Conservation (phyloP, 306 rosid species). For the Fragaria vesca region DNA sequence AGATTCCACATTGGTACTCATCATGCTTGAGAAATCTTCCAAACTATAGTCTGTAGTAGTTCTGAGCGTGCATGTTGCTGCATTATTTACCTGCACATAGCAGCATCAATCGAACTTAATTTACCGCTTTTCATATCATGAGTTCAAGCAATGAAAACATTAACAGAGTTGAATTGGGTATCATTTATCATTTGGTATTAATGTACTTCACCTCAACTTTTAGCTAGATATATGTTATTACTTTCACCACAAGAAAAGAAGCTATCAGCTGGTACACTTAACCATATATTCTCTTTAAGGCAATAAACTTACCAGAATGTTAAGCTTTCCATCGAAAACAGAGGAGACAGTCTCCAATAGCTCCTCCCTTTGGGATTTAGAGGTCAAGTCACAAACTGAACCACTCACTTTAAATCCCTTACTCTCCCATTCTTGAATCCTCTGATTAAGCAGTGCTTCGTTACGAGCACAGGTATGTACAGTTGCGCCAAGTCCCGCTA, state of each 20-base stretch:
- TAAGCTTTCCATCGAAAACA: slow-evolving; percentile 41
- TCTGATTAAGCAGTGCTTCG: slow-evolving; percentile 25
- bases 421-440: slow-evolving; percentile 37
- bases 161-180: no score
- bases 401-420: slow-evolving; percentile 46
- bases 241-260: neutral
- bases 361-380: slow-evolving; percentile 32
- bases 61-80: neutral
- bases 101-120: no score
- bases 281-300: no score
- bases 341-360: slow-evolving; percentile 36
- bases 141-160: no score
- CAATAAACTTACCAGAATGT: slow-evolving; percentile 40
- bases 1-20: slow-evolving; percentile 41
- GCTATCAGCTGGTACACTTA: no score
- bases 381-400: slow-evolving; percentile 41
- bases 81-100: slow-evolving; percentile 35
- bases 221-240: neutral
- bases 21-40: slow-evolving; percentile 25
- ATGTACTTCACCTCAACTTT: no score
- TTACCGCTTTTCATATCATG: no score
- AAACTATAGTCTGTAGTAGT: neutral
- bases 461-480: slow-evolving; percentile 50
- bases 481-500: slow-evolving; percentile 43
- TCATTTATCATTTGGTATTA: no score